Evolutionary conservation across 306 rosid species (phyloP), one percentile per base, ranked within the genome.

Genomic region (Lathyrus oleraceus): DNA sequence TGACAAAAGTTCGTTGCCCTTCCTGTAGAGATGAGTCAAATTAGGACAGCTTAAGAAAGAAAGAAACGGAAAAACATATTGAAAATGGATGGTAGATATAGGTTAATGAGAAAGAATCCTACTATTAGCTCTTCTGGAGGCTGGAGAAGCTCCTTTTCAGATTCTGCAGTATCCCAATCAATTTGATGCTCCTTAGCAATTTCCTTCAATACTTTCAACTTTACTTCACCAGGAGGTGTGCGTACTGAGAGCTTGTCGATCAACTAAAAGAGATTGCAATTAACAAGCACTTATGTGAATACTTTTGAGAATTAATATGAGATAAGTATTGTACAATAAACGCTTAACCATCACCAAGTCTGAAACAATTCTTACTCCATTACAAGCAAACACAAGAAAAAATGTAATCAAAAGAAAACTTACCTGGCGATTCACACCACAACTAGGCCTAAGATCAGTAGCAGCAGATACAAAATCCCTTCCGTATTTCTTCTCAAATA

Each of bases 181-280:
- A 91, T 69, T 76, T 87, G 88, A 83, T 84, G 69, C 71, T 94
- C 99, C 81, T 88, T 94, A 0, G 99, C 99, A 69, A 94, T 90
- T 70, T 95, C 99, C 85, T 95, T 91, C 88, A 95, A 45, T 67
- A 87, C 78, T 67, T 91, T 91, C 79, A 95, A 73, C 77, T 95
- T 95, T 14, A 83, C 84, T 82, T 87, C 88, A n/a, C 86, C 86
- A 1, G 83, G 76, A 35, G 86, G 86, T n/a, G 92, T 87, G 87
- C 95, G 89, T 43, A 95, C 96, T 0, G 99, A 95, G 76, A 95
- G 99, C 82, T 95, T 95, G 81, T 95, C 99, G 15, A 95, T 91
- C 66, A 95, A 85, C 99, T 95, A 69, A 15, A 70, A 53, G 20
- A 61, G 66, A 66, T 32, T 43, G 72, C 45, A 69, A 59, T 62